These are phyloP conservation scores for Pseudogymnoascus destructans DNA, from an alignment of 2,329 filamentous ascomycete species.

Conservation along the genomic window DNA sequence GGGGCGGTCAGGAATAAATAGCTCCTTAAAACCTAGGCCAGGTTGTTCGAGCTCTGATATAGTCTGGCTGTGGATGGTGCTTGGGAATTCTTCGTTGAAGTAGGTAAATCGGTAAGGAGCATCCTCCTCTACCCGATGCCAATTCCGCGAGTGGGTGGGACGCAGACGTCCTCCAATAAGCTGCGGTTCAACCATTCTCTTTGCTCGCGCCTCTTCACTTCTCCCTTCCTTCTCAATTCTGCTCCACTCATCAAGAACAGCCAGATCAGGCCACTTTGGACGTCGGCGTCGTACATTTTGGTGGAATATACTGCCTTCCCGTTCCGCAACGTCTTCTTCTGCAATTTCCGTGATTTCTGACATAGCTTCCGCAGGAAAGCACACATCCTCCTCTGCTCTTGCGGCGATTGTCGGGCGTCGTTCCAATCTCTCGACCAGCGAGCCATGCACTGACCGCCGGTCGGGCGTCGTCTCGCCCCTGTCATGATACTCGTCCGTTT, in stretches of 20 bases:
- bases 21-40: conserved; percentile 68
- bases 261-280: conserved; percentile 74
- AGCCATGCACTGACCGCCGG: conserved; percentile 26
- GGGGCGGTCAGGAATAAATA: conserved; percentile 81
- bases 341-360: conserved; percentile 75
- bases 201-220: conserved; percentile 68
- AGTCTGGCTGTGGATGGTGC: conserved; percentile 89
- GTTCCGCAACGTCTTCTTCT: conserved; percentile 54
- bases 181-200: conserved; percentile 87
- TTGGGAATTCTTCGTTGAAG: conserved; percentile 94
- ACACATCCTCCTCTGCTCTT: conserved; percentile 74
- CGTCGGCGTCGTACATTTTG: conserved; percentile 38
- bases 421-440: conserved; percentile 15
- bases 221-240: conserved; percentile 78
- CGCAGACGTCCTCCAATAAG: conserved; percentile 81
- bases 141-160: conserved; percentile 56
- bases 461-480: conserved; percentile 19
- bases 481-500: background rate
- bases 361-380: conserved; percentile 69
- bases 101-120: conserved; percentile 93
- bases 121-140: conserved; percentile 82
- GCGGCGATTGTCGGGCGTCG: conserved; percentile 46
- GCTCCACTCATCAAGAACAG: conserved; percentile 78
- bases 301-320: conserved; percentile 31
- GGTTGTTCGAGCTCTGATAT: conserved; percentile 87